These are phyloP conservation scores for Pueraria montana DNA, from an alignment of 306 rosid genomes.

Conservation along the genomic window DNA sequence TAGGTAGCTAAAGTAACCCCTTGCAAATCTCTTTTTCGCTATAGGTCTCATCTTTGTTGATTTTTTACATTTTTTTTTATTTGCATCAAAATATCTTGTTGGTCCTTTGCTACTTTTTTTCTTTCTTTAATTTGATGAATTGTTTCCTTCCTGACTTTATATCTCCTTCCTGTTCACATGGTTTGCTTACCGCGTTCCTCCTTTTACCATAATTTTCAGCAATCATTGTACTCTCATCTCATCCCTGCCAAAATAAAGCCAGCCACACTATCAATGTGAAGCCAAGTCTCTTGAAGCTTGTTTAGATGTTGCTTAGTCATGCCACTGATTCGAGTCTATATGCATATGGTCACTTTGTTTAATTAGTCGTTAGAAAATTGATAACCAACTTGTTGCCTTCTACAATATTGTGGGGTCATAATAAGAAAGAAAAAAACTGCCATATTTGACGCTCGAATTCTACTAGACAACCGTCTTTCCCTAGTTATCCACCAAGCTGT, in stretches of 20 bases:
- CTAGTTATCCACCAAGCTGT: background rate
- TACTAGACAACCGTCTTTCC: background rate
- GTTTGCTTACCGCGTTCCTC: constrained; percentile 35
- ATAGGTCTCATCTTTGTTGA: background rate
- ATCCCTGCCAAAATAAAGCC: constrained; percentile 25
- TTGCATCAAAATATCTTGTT: background rate
- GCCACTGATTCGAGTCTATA: background rate
- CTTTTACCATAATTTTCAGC: constrained; percentile 33
- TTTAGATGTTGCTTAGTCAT: background rate
- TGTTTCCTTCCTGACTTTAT: constrained; percentile 44
- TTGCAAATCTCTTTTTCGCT: constrained; percentile 25
- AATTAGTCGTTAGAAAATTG: background rate
- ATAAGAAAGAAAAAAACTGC: background rate
- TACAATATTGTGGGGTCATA: background rate
- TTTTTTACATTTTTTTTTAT: background rate
- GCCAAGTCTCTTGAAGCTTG: constrained; percentile 3
- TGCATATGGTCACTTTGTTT: constrained; percentile 1
- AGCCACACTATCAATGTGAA: constrained; percentile 19
- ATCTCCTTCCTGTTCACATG: constrained; percentile 53
- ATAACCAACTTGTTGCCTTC: background rate
- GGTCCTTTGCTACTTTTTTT: constrained; percentile 13
- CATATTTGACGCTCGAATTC: background rate
- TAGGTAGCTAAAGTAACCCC: constrained; percentile 19
- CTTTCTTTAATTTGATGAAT: background rate
- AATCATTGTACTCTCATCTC: constrained; percentile 43